These are phyloP conservation scores for Stagonosporopsis cucurbitacearum DNA, from an alignment of 2,329 filamentous ascomycete genomes.

Conservation along the genomic window DNA sequence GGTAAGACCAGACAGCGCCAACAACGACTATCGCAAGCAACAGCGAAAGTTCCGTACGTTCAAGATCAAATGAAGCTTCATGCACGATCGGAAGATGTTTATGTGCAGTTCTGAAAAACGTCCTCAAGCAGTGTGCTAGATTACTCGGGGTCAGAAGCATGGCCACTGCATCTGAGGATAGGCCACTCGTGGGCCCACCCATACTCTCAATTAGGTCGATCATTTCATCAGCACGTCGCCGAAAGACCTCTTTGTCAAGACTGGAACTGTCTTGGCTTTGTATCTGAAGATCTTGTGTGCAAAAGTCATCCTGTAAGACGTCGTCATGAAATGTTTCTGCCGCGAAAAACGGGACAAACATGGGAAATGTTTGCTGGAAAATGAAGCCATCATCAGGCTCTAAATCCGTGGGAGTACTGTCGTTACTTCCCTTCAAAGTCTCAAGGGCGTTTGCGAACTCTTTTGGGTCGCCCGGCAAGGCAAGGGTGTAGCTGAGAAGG, in stretches of 20 bases:
- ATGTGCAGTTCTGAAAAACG: neutral
- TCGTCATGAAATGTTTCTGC: neutral
- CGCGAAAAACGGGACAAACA: neutral
- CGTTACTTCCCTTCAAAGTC: neutral
- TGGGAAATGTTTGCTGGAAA: neutral
- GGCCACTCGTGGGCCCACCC: neutral
- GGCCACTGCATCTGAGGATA: neutral
- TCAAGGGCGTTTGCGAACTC: slow-evolving; percentile 1
- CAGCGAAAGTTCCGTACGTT: neutral
- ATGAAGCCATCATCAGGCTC: neutral
- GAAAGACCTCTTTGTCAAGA: neutral
- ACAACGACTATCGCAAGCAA: neutral
- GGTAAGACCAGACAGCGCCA: slow-evolving; percentile 4
- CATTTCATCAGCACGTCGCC: neutral
- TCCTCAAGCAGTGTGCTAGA: neutral
- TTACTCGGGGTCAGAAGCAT: neutral
- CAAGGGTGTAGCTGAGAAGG: slow-evolving; percentile 7
- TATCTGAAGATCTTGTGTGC: neutral
- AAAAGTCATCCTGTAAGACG: neutral
- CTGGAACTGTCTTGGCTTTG: neutral
- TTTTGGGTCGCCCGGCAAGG: neutral
- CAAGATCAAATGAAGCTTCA: neutral
- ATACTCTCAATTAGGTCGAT: neutral
- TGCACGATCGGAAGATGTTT: slow-evolving; percentile 4
- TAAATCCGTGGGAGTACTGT: neutral